A percentile compares a stretch with the other conserved stretches of the same genome.
These are phyloP conservation scores for Berkeleyomyces rouxiae DNA, from an alignment of 2,329 filamentous ascomycete genomes.

Conservation along the genomic window DNA sequence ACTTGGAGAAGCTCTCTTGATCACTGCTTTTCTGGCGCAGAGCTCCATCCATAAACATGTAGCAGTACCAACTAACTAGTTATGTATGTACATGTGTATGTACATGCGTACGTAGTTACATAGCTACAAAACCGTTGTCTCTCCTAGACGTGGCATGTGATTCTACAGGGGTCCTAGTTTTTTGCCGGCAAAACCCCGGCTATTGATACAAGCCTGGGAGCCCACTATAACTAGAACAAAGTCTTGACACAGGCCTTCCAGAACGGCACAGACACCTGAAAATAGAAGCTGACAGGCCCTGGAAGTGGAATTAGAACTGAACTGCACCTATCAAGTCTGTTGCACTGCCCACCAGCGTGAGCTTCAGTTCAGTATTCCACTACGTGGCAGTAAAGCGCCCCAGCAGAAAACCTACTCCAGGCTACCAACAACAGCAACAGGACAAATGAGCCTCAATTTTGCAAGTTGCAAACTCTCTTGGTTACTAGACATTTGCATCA, in stretches of 20 bases:
- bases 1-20: not conserved
- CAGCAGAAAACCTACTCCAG: not conserved
- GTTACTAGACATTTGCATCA: too few relatives aligned
- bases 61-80: too few relatives aligned
- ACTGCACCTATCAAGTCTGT: not conserved
- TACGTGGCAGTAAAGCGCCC: not conserved
- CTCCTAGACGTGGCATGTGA: not conserved
- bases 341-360: not conserved
- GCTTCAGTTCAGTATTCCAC: not conserved
- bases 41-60: too few relatives aligned
- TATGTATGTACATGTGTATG: too few relatives aligned
- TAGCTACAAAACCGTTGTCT: too few relatives aligned
- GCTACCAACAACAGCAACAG: too few relatives aligned
- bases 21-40: not conserved
- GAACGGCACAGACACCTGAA: not conserved
- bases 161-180: not conserved
- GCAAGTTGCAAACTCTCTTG: not conserved
- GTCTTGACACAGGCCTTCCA: not conserved
- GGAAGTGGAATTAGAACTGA: too few relatives aligned
- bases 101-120: too few relatives aligned
- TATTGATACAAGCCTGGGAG: not conserved
- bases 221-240: too few relatives aligned
- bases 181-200: not conserved
- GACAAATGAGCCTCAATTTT: not conserved
- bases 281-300: not conserved